phyloP scores from a whole-genome alignment of 1,139 yeast species.

The Blastobotrys elegans region DNA sequence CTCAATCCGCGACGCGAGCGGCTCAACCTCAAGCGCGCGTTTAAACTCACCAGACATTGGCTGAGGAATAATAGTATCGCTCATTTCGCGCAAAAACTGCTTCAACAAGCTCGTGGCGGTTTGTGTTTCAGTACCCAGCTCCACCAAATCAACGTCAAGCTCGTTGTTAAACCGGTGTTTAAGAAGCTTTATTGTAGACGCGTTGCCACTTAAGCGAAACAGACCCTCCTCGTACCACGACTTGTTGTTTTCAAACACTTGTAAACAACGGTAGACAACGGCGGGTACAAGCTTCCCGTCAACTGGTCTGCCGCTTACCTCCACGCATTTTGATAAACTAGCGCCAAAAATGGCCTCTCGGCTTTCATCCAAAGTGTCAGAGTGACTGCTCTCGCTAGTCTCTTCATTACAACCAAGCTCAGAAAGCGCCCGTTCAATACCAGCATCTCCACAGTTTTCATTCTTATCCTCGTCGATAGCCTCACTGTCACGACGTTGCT shows the following conservation, averaged over 20 bases:
- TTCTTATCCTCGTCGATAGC: background rate
- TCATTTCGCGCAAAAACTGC: constrained; percentile 66
- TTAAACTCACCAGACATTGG: constrained; percentile 29
- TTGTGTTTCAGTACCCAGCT: constrained; percentile 54
- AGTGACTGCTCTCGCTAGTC: background rate
- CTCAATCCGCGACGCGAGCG: constrained; percentile 25
- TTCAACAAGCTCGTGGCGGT: constrained; percentile 77
- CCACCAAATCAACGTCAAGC: constrained; percentile 64
- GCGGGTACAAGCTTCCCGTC: constrained; percentile 55
- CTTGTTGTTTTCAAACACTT: constrained; percentile 57
- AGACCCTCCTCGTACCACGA: constrained; percentile 87
- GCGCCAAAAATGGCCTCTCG: constrained; percentile 6
- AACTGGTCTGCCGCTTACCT: constrained; percentile 42
- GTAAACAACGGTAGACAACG: constrained; percentile 70
- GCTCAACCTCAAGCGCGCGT: constrained; percentile 32
- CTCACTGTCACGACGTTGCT: background rate
- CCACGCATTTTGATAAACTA: constrained; percentile 35
- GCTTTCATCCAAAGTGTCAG: background rate
- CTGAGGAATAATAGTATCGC: constrained; percentile 56
- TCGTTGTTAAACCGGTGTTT: constrained; percentile 57
- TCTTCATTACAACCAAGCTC: constrained; percentile 3
- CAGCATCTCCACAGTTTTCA: background rate
- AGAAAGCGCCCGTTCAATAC: constrained; percentile 3
- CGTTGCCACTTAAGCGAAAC: constrained; percentile 86
- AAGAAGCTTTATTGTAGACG: constrained; percentile 66